Conservation (phyloP, 2,329 filamentous ascomycete species). For the Verticillium zaregamsianum region DNA sequence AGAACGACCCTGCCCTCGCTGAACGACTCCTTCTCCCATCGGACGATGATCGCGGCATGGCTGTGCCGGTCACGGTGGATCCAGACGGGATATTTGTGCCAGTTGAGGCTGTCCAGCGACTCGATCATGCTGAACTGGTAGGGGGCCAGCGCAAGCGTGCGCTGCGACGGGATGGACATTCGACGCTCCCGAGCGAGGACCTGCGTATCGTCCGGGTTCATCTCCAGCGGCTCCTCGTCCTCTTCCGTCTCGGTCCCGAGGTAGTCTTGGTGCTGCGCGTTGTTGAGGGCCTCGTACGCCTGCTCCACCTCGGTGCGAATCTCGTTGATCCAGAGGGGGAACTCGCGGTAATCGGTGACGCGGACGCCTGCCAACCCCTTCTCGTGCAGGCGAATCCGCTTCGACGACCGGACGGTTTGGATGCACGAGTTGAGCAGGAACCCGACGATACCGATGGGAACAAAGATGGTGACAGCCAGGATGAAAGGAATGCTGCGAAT, state of each 20-base stretch:
- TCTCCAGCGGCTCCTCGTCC: conserved; percentile 30
- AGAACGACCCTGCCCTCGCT: conserved; percentile 75
- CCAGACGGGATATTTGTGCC: conserved; percentile 65
- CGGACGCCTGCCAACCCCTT: conserved; percentile 63
- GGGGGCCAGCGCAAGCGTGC: conserved; percentile 72
- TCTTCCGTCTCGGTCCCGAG: conserved; percentile 54
- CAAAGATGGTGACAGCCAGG: conserved; percentile 61
- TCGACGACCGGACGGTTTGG: conserved; percentile 70
- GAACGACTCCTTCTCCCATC: conserved; percentile 63
- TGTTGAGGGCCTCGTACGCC: conserved; percentile 70
- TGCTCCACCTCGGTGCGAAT: conserved; percentile 74
- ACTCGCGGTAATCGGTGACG: conserved; percentile 62
- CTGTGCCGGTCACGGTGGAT: conserved; percentile 76
- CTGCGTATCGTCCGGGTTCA: conserved; percentile 28
- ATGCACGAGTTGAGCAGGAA: conserved; percentile 74
- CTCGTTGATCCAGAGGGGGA: conserved; percentile 72
- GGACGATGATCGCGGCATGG: conserved; percentile 87
- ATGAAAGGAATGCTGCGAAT: conserved; percentile 58
- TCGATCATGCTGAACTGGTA: conserved; percentile 84
- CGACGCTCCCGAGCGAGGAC: conserved; percentile 37
- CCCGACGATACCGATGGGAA: conserved; percentile 67
- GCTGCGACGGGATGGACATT: conserved; percentile 44
- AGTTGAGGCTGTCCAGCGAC: conserved; percentile 62
- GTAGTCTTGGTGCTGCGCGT: conserved; percentile 66
- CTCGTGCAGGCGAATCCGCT: conserved; percentile 74